phyloP scores from a whole-genome alignment of 768 basidiomycete species.

The Tricholoma terreum region DNA sequence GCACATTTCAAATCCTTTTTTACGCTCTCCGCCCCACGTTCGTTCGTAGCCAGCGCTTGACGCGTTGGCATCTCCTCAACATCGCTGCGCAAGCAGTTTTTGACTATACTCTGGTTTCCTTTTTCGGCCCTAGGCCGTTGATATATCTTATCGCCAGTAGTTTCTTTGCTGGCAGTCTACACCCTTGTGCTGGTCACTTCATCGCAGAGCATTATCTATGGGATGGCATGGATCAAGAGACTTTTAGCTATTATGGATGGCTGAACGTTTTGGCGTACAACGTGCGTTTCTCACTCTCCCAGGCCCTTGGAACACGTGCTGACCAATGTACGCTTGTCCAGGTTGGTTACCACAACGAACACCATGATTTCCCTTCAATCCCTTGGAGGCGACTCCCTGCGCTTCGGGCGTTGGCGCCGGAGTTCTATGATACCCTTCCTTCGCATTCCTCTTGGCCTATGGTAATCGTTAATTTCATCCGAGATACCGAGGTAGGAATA shows the following conservation, averaged over 20 bases:
- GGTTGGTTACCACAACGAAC: constrained; percentile 99
- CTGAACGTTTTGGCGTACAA: constrained; percentile 93
- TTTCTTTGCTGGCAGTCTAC: constrained; percentile 95
- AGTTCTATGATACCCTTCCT: constrained; percentile 88
- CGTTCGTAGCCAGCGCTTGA: constrained; percentile 78
- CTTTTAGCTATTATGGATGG: constrained; percentile 94
- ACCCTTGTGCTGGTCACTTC: constrained; percentile 96
- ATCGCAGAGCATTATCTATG: constrained; percentile 97
- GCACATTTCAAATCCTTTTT: constrained; percentile 97
- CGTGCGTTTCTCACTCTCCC: constrained; percentile 42
- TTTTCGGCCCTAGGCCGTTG: constrained; percentile 45
- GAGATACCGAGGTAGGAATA: constrained; percentile 84
- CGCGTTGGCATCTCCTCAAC: constrained; percentile 85
- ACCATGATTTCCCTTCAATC: constrained; percentile 97
- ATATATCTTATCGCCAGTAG: constrained; percentile 84
- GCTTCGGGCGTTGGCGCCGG: constrained; percentile 79
- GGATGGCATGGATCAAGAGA: constrained; percentile 92
- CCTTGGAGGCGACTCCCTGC: constrained; percentile 92
- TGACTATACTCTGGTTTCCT: constrained; percentile 61
- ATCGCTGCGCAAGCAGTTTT: constrained; percentile 64
- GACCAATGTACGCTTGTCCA: constrained; percentile 23
- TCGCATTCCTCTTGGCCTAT: constrained; percentile 92
- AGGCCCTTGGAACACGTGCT: not conserved
- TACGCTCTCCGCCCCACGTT: constrained; percentile 96
- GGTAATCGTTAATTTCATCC: constrained; percentile 92